Base-by-base conservation (phyloP, 352 stramenopile species). In the Globisporangium nodosum region DNA sequence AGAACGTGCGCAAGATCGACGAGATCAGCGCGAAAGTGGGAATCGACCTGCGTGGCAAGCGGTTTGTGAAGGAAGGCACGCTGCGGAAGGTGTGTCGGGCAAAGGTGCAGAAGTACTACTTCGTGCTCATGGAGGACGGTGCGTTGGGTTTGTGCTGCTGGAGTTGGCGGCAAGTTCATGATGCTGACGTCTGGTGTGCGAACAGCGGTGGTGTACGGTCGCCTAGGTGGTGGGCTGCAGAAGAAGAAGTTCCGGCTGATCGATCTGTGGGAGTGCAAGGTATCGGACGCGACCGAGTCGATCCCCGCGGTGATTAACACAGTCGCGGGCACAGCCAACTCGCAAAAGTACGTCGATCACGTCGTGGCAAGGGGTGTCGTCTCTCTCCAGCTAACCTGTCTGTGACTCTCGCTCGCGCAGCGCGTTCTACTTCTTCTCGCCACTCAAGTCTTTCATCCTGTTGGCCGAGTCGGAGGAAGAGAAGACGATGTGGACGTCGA, bases 221-320 rank as follows among this genome's bases (percentile, higher is more conserved):
- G 83, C 0, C 63, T 76, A 52, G 68, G 73, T 30, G 62, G 56
- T 49, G 71, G 83, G 18, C 54, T 92, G 5, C 68, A 90, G 58
- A 90, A 91, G 75, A 88, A 88, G 54, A 92, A 90, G 56, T 92
- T 92, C 59, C 84, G 78, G 18, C 59, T 88, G 57, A 85, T 94
- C 42, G 85, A 88, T 52, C 56, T 94, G 30, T 85, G 74, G 64
- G 85, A 91, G 60, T 89, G 79, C 61, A 86, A 88, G 48, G 78
- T 92, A 5, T 87, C 74, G 16, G 72, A 88, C 48, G 69, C 91
- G 37, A 84, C 79, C 0, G 77, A 88, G 33, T 68, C 70, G 1
- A 88, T 92, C 62, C 82, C 83, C 12, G 77, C 76, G 16, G 78
- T 87, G 21, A 80, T 94, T 63, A 86, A 82, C 45, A 67, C 73